Evolutionary conservation across 1,284 basidiomycete species (phyloP).

Genomic region (Leccinum huronense): DNA sequence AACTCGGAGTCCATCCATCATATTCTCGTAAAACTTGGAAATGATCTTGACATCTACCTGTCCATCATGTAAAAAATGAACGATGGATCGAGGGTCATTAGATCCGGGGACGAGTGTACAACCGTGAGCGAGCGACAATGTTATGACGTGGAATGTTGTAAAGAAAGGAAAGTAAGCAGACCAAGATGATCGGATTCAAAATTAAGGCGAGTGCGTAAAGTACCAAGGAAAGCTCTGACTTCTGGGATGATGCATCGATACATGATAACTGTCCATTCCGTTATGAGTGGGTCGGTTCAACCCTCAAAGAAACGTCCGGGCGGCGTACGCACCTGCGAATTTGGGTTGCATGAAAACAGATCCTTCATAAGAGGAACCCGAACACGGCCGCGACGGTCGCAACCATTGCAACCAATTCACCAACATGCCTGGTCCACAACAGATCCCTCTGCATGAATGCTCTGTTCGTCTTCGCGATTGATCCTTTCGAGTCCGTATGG

Average conservation of each 20-base stretch:
- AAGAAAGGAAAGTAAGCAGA: not conserved
- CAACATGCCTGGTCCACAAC: not conserved
- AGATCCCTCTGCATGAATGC: constrained; percentile 15
- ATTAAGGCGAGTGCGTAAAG: not conserved
- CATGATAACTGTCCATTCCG: not conserved
- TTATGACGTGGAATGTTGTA: not conserved
- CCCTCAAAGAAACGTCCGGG: not conserved
- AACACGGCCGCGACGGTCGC: not conserved
- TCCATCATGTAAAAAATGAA: not conserved
- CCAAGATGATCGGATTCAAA: not conserved
- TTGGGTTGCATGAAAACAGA: not conserved
- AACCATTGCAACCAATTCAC: not conserved
- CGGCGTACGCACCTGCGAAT: not conserved
- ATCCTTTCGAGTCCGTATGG: constrained; percentile 19
- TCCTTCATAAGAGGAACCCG: not conserved
- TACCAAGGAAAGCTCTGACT: not conserved
- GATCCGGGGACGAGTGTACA: not conserved
- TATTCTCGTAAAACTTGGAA: no score
- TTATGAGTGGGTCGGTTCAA: not conserved
- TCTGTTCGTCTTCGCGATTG: constrained; percentile 53
- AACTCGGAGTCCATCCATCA: no score
- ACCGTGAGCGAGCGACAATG: not conserved
- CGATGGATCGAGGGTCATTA: not conserved
- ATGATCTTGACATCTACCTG: no score
- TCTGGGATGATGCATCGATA: not conserved